phyloP scores from a whole-genome alignment of 2,329 filamentous ascomycete species.

The Fusarium redolens region DNA sequence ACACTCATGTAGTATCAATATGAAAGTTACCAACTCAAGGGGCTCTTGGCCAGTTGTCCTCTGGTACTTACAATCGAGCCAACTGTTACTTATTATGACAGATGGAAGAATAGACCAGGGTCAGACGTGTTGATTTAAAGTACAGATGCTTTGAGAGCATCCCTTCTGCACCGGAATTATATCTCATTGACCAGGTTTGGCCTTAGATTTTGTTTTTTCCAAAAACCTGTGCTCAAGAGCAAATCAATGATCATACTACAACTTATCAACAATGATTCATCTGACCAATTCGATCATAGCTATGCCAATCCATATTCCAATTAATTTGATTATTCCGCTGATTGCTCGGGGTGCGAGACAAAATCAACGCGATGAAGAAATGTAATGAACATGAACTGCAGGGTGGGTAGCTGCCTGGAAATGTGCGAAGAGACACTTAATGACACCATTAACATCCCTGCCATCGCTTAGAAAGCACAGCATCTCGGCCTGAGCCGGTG shows the following conservation, averaged over 20 bases:
- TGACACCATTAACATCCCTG: conserved; percentile 41
- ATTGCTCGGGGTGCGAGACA: neutral
- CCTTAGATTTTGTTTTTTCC: neutral
- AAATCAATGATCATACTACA: neutral
- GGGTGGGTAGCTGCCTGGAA: conserved; percentile 4
- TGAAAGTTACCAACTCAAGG: neutral
- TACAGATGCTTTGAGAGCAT: no score
- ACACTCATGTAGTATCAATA: neutral
- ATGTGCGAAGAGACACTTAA: neutral
- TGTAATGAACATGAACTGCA: neutral
- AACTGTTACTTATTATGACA: neutral
- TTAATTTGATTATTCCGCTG: neutral
- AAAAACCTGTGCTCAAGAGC: neutral
- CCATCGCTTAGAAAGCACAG: conserved; percentile 9
- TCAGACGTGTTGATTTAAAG: neutral
- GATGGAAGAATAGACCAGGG: neutral
- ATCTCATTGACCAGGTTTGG: neutral
- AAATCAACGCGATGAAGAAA: neutral
- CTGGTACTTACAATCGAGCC: neutral
- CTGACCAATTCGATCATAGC: neutral
- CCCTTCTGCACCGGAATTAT: neutral
- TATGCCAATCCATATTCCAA: neutral
- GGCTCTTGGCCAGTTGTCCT: neutral
- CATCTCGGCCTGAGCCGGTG: conserved; percentile 10
- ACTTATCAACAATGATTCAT: neutral